Conservation (phyloP, 2,329 filamentous ascomycete species). For the Diaporthe capsici region DNA sequence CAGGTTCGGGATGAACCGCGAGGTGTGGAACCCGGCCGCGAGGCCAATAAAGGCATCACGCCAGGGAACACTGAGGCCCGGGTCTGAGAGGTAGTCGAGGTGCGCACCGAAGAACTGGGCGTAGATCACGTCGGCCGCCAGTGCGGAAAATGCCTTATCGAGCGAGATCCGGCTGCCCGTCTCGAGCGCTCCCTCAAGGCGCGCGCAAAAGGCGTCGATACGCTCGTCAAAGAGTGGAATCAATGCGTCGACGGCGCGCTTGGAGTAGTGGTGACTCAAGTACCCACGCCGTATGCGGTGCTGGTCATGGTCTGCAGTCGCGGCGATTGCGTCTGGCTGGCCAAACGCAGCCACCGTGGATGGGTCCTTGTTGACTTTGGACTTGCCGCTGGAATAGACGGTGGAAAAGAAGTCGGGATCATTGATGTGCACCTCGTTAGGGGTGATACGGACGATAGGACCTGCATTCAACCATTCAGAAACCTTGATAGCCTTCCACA, state of each 20-base stretch:
- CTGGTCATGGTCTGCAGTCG: neutral
- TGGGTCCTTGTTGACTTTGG: neutral
- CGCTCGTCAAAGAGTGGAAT: neutral
- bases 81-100: neutral
- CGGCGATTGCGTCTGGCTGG: neutral
- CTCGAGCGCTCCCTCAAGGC: neutral
- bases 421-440: neutral
- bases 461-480: neutral
- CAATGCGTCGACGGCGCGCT: neutral
- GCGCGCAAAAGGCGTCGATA: neutral
- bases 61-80: neutral
- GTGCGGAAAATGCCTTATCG: neutral
- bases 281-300: neutral
- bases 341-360: neutral
- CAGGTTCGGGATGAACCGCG: neutral
- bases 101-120: conserved; percentile 2
- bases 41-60: neutral
- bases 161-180: neutral
- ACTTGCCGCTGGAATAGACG: neutral
- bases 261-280: neutral
- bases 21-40: neutral
- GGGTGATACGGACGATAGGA: neutral
- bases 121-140: neutral
- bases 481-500: neutral
- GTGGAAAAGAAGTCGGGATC: neutral